phyloP scores from a whole-genome alignment of 1,284 basidiomycete species.

The Jaminaea rosea region DNA sequence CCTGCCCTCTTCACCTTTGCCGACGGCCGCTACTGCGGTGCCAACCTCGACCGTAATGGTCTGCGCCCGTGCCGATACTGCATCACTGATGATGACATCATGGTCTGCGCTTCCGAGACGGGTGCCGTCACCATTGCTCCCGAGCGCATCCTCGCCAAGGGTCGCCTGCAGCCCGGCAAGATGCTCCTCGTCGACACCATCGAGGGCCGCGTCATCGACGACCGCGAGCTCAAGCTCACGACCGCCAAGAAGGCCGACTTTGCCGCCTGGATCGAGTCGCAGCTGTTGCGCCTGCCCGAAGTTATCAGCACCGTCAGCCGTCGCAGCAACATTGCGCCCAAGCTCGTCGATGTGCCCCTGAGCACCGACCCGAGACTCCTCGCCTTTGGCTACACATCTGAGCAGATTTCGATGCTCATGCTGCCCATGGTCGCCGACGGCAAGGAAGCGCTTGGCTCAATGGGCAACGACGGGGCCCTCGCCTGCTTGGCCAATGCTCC shows the following conservation, averaged over 20 bases:
- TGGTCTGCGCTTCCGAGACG: slow-evolving; percentile 46
- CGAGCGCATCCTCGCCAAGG: slow-evolving; percentile 37
- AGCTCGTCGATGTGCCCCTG: slow-evolving; percentile 29
- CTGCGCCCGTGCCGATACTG: slow-evolving; percentile 44
- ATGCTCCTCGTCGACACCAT: slow-evolving; percentile 46
- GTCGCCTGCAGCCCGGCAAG: slow-evolving; percentile 42
- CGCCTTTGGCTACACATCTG: slow-evolving; percentile 42
- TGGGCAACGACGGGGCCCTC: slow-evolving; percentile 43
- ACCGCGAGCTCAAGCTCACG: slow-evolving; percentile 42
- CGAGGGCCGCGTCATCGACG: slow-evolving; percentile 43
- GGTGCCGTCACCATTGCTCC: slow-evolving; percentile 42
- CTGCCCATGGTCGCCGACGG: slow-evolving; percentile 40
- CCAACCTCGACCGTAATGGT: slow-evolving; percentile 45
- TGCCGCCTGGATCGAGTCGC: slow-evolving; percentile 44
- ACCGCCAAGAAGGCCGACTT: slow-evolving; percentile 43
- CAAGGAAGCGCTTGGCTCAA: slow-evolving; percentile 44
- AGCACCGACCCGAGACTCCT: slow-evolving; percentile 40
- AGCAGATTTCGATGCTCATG: slow-evolving; percentile 42
- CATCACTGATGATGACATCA: slow-evolving; percentile 45
- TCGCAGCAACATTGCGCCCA: slow-evolving; percentile 20
- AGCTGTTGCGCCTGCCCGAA: slow-evolving; percentile 34
- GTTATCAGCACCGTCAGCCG: slow-evolving; percentile 32
- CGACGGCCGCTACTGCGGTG: slow-evolving; percentile 46
- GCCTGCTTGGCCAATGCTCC: slow-evolving; percentile 38
- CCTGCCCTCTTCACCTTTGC: slow-evolving; percentile 45